A percentile compares a stretch with the other conserved stretches of the same genome.
These are phyloP conservation scores for Tetrahymena borealis DNA, from an alignment of 73 alveolate genomes.

Conservation along the genomic window DNA sequence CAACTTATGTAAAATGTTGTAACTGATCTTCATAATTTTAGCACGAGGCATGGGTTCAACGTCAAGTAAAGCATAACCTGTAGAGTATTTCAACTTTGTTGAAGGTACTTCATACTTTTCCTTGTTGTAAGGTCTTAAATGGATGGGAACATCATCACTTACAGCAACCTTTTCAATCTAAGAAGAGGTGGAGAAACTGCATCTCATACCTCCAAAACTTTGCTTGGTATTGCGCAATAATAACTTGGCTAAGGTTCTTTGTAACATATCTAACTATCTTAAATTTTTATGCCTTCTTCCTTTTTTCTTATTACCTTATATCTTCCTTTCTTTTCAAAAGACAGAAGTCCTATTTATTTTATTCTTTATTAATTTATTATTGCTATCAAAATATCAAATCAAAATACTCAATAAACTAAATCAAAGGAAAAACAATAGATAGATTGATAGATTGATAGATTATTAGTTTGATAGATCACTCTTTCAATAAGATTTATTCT, in stretches of 20 bases:
- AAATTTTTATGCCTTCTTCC: not conserved
- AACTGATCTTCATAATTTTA: constrained; percentile 34
- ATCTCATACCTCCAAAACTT: not conserved
- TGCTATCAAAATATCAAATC: not conserved
- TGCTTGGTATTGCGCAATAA: not conserved
- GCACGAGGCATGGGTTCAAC: constrained; percentile 52
- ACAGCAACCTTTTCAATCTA: not conserved
- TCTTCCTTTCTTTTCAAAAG: not conserved
- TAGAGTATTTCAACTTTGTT: constrained; percentile 15
- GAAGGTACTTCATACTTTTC: constrained; percentile 45
- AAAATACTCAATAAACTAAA: not conserved
- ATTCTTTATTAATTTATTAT: not conserved
- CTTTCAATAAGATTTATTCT: not conserved
- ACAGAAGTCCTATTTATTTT: not conserved
- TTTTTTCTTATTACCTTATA: too few species aligned
- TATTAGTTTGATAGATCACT: too few species aligned
- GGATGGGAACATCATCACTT: constrained; percentile 13
- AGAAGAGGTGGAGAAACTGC: not conserved
- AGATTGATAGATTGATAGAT: too few species aligned
- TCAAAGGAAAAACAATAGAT: not conserved
- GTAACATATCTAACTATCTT: not conserved
- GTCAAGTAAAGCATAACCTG: constrained; percentile 40
- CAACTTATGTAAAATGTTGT: constrained; percentile 24
- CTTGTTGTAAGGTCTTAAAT: constrained; percentile 34
- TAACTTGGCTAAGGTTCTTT: not conserved